A percentile compares a stretch with the other conserved stretches of the same genome.
These are phyloP conservation scores for Puya raimondii DNA, from an alignment of 176 grass and related monocot genomes.

Conservation along the genomic window DNA sequence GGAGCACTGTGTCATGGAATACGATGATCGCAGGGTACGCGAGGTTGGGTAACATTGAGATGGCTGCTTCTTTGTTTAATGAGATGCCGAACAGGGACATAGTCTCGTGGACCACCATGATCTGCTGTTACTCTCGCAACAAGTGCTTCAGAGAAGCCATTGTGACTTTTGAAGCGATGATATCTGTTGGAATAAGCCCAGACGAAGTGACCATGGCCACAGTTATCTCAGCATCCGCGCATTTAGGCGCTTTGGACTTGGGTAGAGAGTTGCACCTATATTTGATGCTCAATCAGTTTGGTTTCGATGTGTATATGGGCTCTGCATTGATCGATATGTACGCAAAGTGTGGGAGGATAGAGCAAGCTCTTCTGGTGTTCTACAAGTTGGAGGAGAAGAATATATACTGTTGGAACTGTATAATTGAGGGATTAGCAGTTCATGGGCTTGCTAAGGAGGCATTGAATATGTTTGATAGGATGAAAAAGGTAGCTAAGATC, in stretches of 20 bases:
- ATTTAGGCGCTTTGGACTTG: conserved; percentile 14
- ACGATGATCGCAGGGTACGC: conserved; percentile 15
- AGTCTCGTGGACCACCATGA: conserved; percentile 24
- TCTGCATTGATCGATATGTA: conserved; percentile 26
- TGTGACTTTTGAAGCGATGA: conserved; percentile 10
- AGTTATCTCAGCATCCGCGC: conserved; percentile 21
- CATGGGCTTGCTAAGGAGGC: conserved; percentile 2
- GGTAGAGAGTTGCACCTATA: conserved; percentile 22
- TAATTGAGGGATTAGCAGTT: conserved; percentile 18
- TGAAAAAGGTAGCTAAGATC: neutral
- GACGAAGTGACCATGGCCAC: conserved; percentile 15
- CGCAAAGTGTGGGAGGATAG: conserved; percentile 16
- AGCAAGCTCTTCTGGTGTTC: conserved; percentile 17
- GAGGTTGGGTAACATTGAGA: neutral
- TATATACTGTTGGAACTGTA: conserved; percentile 22
- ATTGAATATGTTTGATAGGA: conserved; percentile 12
- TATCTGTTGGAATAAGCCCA: conserved; percentile 1
- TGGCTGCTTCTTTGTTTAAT: conserved; percentile 3
- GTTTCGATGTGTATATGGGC: conserved; percentile 14
- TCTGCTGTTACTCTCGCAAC: conserved; percentile 24
- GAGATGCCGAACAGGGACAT: conserved; percentile 17
- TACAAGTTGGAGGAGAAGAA: conserved; percentile 27
- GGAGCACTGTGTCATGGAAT: conserved; percentile 18
- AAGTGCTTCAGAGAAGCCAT: conserved; percentile 15
- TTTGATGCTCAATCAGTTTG: neutral